These are phyloP conservation scores for Saksenaea oblongispora DNA, from an alignment of 371 early-diverging fungal genomes.

Conservation along the genomic window DNA sequence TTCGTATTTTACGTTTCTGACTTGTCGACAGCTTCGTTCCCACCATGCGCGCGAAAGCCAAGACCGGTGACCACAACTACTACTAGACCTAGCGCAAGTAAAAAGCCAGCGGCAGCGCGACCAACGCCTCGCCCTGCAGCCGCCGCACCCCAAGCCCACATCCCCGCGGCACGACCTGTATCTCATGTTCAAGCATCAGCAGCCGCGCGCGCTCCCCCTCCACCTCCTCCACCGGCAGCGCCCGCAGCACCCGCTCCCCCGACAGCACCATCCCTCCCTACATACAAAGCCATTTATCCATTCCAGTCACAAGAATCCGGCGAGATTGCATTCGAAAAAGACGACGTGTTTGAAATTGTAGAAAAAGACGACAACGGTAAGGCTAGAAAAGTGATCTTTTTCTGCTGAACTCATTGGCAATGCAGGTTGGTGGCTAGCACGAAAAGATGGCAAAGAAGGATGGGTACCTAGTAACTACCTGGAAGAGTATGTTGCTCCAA, in stretches of 20 bases:
- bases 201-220: conserved; percentile 33
- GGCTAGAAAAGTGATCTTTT: not conserved
- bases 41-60: conserved; percentile 60
- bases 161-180: conserved; percentile 22
- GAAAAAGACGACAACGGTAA: conserved; percentile 77
- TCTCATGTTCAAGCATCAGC: conserved; percentile 19
- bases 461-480: conserved; percentile 89
- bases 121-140: conserved; percentile 19
- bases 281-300: conserved; percentile 76
- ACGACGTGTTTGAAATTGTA: conserved; percentile 71
- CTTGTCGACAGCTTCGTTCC: conserved; percentile 46
- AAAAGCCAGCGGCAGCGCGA: conserved; percentile 19
- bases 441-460: conserved; percentile 72
- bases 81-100: conserved; percentile 32
- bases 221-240: conserved; percentile 63
- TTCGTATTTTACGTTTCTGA: not conserved
- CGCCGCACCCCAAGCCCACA: conserved; percentile 9
- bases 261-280: conserved; percentile 51
- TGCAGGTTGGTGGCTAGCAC: conserved; percentile 81
- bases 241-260: conserved; percentile 47
- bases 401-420: not conserved
- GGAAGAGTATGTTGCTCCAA: conserved; percentile 54
- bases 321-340: conserved; percentile 71
- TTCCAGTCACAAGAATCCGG: conserved; percentile 66
- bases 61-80: conserved; percentile 13